Percentiles rank a stretch among this genome's conserved stretches.
Evolutionary conservation across 768 basidiomycete species (phyloP).

Genomic region (Lactarius vividus): DNA sequence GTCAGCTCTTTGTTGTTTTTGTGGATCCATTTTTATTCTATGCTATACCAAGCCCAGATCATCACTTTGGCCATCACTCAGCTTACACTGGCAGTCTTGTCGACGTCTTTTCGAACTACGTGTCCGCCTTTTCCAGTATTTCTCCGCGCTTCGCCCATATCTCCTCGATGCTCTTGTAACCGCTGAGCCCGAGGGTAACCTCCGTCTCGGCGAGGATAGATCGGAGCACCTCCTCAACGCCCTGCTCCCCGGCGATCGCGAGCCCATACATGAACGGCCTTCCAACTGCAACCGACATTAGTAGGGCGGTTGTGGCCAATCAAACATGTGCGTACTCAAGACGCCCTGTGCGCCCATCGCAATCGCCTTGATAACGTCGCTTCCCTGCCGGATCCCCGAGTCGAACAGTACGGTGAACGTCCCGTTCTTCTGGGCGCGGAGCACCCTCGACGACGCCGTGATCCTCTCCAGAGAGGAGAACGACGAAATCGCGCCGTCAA

Average conservation of each 20-base stretch:
- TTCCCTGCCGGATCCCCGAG: conserved; percentile 80
- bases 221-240: conserved; percentile 70
- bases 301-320: neutral
- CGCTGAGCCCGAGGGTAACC: conserved; percentile 58
- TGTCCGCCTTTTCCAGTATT: conserved; percentile 46
- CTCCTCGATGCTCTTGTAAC: conserved; percentile 56
- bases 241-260: conserved; percentile 64
- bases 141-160: conserved; percentile 60
- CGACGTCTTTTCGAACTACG: too few relatives aligned
- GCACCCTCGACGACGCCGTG: conserved; percentile 57
- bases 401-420: conserved; percentile 70
- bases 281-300: conserved; percentile 45
- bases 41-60: too few relatives aligned
- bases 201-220: conserved; percentile 69
- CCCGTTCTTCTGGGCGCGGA: conserved; percentile 54
- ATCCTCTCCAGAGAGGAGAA: conserved; percentile 69
- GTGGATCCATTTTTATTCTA: too few relatives aligned
- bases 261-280: conserved; percentile 75
- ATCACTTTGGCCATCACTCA: too few relatives aligned
- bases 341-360: conserved; percentile 85
- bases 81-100: conserved; percentile 13
- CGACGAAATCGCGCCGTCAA: conserved; percentile 76
- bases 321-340: conserved; percentile 48
- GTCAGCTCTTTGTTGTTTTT: too few relatives aligned
- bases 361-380: conserved; percentile 81